Evolutionary conservation across 2,329 filamentous ascomycete species (phyloP).

Genomic region (Colletotrichum lindemuthianum): DNA sequence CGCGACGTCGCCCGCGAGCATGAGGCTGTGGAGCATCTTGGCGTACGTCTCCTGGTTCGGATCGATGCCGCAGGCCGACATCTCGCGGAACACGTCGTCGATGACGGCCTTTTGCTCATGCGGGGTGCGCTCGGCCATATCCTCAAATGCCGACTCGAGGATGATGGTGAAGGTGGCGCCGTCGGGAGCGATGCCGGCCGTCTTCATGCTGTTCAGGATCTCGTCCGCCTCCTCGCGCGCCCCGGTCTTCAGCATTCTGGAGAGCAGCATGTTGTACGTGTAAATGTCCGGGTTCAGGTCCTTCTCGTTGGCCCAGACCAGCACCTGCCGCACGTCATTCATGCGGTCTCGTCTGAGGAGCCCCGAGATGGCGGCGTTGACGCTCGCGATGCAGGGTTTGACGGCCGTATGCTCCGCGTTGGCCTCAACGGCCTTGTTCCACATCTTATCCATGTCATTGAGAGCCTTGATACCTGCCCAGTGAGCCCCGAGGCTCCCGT

Average conservation of each 20-base stretch:
- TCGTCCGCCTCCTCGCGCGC: slow-evolving; percentile 58
- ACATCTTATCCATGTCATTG: slow-evolving; percentile 71
- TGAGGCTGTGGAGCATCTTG: slow-evolving; percentile 74
- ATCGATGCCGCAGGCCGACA: slow-evolving; percentile 65
- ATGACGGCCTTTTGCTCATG: slow-evolving; percentile 64
- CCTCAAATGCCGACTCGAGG: slow-evolving; percentile 66
- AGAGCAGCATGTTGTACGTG: slow-evolving; percentile 77
- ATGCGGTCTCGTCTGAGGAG: slow-evolving; percentile 62
- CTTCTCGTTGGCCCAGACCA: slow-evolving; percentile 67
- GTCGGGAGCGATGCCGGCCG: slow-evolving; percentile 65
- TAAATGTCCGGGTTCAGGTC: slow-evolving; percentile 66
- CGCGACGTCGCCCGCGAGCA: slow-evolving; percentile 55
- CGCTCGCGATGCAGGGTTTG: slow-evolving; percentile 68
- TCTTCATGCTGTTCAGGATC: slow-evolving; percentile 69
- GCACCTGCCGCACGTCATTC: slow-evolving; percentile 61
- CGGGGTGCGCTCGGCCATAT: slow-evolving; percentile 51
- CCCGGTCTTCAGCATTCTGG: slow-evolving; percentile 63
- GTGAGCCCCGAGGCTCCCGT: slow-evolving; percentile 66
- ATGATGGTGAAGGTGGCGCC: slow-evolving; percentile 79
- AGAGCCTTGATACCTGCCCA: slow-evolving; percentile 70
- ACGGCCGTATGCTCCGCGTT: slow-evolving; percentile 50
- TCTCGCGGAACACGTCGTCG: slow-evolving; percentile 63
- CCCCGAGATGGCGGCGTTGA: slow-evolving; percentile 77
- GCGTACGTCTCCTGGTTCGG: slow-evolving; percentile 73
- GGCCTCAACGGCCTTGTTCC: slow-evolving; percentile 56